Percentiles rank a stretch among this genome's conserved stretches.
Conservation (phyloP, 768 basidiomycete genomes). For the Tricholoma furcatifolium region DNA sequence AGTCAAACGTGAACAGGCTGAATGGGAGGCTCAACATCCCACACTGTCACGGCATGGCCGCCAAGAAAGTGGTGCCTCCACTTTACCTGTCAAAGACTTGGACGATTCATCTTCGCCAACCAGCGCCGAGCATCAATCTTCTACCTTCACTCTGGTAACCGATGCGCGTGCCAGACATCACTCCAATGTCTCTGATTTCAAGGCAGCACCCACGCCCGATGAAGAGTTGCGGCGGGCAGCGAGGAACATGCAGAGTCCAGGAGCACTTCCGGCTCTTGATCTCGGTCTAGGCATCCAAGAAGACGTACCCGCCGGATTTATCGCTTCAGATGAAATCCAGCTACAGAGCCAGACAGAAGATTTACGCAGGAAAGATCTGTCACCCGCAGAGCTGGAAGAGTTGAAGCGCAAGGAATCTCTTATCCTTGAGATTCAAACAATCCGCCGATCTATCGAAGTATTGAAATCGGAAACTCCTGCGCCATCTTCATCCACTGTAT, state of each 20-base stretch:
- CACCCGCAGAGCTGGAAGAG: conserved; percentile 51
- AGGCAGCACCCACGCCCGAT: conserved; percentile 57
- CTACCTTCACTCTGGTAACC: conserved; percentile 48
- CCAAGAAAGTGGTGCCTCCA: conserved; percentile 62
- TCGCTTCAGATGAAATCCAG: conserved; percentile 41
- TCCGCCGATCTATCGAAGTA: conserved; percentile 75
- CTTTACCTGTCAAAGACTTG: conserved; percentile 62
- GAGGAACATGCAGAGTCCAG: conserved; percentile 48
- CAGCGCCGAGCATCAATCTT: conserved; percentile 46
- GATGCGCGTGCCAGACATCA: conserved; percentile 56
- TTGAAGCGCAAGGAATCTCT: conserved; percentile 69
- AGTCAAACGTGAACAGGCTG: conserved; percentile 66
- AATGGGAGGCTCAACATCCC: conserved; percentile 89
- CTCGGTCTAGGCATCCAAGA: conserved; percentile 73
- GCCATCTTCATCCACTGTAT: conserved; percentile 60
- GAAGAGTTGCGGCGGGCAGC: conserved; percentile 59
- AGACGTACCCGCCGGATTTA: conserved; percentile 72
- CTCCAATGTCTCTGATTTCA: conserved; percentile 75
- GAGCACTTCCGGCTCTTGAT: conserved; percentile 68
- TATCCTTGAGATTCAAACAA: conserved; percentile 74
- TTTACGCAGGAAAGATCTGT: conserved; percentile 31
- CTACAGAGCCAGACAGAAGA: conserved; percentile 12
- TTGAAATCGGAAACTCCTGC: conserved; percentile 71
- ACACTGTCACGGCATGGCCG: conserved; percentile 58
- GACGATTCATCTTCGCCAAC: conserved; percentile 47